Percentiles rank a stretch among this genome's conserved stretches.
Conservation (phyloP, 2,329 filamentous ascomycete genomes). For the Sclerotinia subarctica region DNA sequence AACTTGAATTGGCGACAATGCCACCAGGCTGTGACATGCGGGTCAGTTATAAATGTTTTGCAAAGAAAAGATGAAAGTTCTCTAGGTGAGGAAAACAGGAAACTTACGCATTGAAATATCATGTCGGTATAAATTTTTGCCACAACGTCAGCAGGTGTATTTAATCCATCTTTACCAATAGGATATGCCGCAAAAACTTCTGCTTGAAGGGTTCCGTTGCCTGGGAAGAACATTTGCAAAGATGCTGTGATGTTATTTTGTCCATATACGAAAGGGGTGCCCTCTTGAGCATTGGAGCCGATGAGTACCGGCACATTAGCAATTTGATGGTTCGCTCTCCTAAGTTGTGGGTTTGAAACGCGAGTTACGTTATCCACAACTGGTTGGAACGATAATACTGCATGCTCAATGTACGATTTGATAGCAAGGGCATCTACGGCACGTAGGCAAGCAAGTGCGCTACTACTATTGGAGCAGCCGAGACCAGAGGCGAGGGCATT, state of each 20-base stretch:
- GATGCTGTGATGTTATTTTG: slow-evolving; percentile 1
- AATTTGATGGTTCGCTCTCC: background rate
- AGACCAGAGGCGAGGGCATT: background rate
- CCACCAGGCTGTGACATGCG: background rate
- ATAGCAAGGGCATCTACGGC: slow-evolving; percentile 7
- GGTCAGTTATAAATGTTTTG: background rate
- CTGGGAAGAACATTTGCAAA: background rate
- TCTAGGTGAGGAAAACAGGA: background rate
- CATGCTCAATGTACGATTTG: slow-evolving; percentile 9
- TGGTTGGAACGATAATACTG: background rate
- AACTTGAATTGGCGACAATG: slow-evolving; percentile 4
- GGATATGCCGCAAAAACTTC: background rate
- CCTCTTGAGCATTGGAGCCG: slow-evolving; percentile 14
- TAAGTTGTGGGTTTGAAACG: background rate
- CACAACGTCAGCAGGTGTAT: background rate
- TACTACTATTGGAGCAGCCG: background rate
- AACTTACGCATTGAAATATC: slow-evolving; percentile 18
- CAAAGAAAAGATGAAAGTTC: no score
- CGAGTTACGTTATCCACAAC: slow-evolving; percentile 1
- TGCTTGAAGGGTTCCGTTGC: background rate
- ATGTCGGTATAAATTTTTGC: slow-evolving; percentile 10
- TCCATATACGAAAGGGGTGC: slow-evolving; percentile 2
- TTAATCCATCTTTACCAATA: background rate
- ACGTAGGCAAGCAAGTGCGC: slow-evolving; percentile 8
- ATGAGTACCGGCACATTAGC: slow-evolving; percentile 17